Percentiles rank a stretch among this genome's conserved stretches.
Conservation (phyloP, 352 stramenopile genomes). For the Lagenidium sp. region DNA sequence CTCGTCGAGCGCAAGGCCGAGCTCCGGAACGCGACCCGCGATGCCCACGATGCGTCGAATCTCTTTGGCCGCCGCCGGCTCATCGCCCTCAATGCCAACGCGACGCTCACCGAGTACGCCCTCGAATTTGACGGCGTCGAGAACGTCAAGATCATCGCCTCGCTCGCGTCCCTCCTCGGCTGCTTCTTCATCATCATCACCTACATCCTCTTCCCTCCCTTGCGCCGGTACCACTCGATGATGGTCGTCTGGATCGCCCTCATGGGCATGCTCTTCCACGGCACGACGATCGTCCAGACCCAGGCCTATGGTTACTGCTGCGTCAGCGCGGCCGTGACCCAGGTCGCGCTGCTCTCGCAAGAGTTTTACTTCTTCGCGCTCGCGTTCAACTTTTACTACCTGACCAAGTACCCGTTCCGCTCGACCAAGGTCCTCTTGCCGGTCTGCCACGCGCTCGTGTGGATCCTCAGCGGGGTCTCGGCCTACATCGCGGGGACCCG, state of each 20-base stretch:
- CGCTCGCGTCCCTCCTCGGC: constrained; percentile 59
- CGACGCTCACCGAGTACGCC: constrained; percentile 8
- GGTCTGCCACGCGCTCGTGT: constrained; percentile 68
- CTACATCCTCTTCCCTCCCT: constrained; percentile 72
- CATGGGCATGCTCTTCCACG: constrained; percentile 75
- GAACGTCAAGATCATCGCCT: constrained; percentile 45
- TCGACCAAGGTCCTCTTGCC: constrained; percentile 56
- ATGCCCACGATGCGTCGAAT: constrained; percentile 1
- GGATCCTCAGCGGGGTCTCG: constrained; percentile 34
- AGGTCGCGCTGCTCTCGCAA: constrained; percentile 64
- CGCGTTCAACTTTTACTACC: constrained; percentile 83
- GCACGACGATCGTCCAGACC: constrained; percentile 46
- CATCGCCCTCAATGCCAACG: neutral
- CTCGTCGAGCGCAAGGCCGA: no score
- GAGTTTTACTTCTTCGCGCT: constrained; percentile 84
- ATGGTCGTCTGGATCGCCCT: constrained; percentile 77
- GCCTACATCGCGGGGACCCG: constrained; percentile 41
- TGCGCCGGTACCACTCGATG: constrained; percentile 72
- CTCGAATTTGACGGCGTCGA: constrained; percentile 43
- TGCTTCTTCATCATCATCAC: constrained; percentile 73
- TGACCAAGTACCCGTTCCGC: constrained; percentile 80
- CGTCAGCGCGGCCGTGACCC: constrained; percentile 43
- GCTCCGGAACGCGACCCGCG: neutral
- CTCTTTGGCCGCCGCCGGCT: constrained; percentile 9
- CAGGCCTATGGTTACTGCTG: constrained; percentile 50